Evolutionary conservation across 228 moss, liverwort and hornwort species (phyloP), one percentile per base, ranked within the genome.

Genomic region (Sphagnum fallax): DNA sequence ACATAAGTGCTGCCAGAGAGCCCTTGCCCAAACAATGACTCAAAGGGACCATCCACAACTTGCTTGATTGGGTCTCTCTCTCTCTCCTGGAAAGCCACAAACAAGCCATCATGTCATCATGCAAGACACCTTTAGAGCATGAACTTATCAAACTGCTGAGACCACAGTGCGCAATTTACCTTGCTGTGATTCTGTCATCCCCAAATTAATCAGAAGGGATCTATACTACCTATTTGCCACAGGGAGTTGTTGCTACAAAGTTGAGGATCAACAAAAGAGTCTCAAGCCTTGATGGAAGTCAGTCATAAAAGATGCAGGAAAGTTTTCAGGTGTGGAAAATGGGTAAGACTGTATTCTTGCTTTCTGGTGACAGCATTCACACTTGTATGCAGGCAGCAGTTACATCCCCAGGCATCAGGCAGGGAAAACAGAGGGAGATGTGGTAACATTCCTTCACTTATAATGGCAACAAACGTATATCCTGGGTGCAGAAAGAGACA

Each of bases 51-150:
- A 53, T 75, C 75, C 65, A 51, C 60, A 2, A 61, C 60, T 60
- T 73, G 73, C 65, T 60, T 62, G 51, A 75, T 72, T 59, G 61
- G 65, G 62, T 79, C 75, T 65, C 64, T 75, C 52, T 69, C 69
- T 65, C 67, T 74, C 63, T 78, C 67, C 74, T 74, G 68, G 64
- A 71, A 18, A 65, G 53, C 6, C 14, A 67, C 6, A 13, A 55
- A 57, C 57, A 69, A 32, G 69, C 13, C 49, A 53, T 71, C 14
- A n/a, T 49, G 50, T 49, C 14, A 50, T n/a, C 4, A 65, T 10
- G 5, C 48, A 65, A 48, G 58, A 58, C 58, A 58, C 58, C 58
- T 14, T 58, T 14, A 58, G 10, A 14, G 14, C 10, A 58, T 1
- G 14, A 58, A 9, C 10, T 58, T 14, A 58, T 58, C 10, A 10